phyloP scores from a whole-genome alignment of 129 eudicot species.

The Solidago caesia region DNA sequence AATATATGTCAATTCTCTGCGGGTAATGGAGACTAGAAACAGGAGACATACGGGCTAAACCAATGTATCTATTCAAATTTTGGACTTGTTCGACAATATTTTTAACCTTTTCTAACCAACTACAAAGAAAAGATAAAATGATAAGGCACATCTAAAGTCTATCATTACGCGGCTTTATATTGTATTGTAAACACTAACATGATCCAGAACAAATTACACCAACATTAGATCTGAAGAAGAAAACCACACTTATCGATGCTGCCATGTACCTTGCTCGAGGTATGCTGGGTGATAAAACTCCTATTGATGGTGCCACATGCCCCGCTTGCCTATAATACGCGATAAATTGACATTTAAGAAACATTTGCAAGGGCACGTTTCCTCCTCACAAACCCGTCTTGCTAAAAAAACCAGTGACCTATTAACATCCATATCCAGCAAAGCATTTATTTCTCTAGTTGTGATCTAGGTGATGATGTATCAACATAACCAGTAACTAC shows the following conservation, averaged over 20 bases:
- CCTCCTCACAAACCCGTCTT: neutral
- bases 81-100: too few relatives aligned
- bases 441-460: neutral
- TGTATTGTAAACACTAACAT: neutral
- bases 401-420: neutral
- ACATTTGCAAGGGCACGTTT: neutral
- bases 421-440: neutral
- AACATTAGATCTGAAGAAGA: too few relatives aligned
- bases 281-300: neutral
- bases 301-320: conserved; percentile 1
- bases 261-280: neutral
- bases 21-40: too few relatives aligned
- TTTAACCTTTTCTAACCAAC: too few relatives aligned
- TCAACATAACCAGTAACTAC: neutral
- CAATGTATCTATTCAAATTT: too few relatives aligned
- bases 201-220: too few relatives aligned
- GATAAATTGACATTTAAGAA: neutral
- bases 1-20: too few relatives aligned
- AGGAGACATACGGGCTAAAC: too few relatives aligned
- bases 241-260: neutral
- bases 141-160: too few relatives aligned
- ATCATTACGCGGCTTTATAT: too few relatives aligned
- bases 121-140: too few relatives aligned
- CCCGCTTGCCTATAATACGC: neutral
- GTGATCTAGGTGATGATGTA: neutral